Conservation (phyloP, 2,329 filamentous ascomycete species). For the Pseudogymnoascus sp. region DNA sequence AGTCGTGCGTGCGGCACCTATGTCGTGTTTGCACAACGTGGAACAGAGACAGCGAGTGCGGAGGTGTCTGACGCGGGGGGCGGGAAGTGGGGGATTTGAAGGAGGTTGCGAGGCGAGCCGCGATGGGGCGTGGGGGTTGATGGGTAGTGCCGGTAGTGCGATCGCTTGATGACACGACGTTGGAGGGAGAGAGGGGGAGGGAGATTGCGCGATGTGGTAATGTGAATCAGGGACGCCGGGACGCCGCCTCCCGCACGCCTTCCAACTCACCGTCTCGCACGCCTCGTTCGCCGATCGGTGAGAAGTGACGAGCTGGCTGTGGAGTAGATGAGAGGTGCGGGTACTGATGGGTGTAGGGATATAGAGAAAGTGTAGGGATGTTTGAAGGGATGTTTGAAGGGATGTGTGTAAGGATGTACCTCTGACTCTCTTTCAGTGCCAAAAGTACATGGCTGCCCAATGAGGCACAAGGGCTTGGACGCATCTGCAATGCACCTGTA, state of each 20-base stretch:
- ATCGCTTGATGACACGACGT: not conserved
- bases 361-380: slow-evolving; percentile 16
- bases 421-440: no score
- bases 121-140: not conserved
- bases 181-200: not conserved
- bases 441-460: not conserved
- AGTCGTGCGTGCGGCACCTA: not conserved
- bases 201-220: not conserved
- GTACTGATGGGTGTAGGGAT: slow-evolving; percentile 14
- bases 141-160: not conserved
- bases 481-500: not conserved
- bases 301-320: slow-evolving; percentile 11
- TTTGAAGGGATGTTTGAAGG: slow-evolving; percentile 10
- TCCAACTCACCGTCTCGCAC: not conserved
- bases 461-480: slow-evolving; percentile 2
- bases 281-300: slow-evolving; percentile 1
- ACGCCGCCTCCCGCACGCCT: not conserved
- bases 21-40: not conserved
- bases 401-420: slow-evolving; percentile 11
- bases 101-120: not conserved
- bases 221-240: not conserved
- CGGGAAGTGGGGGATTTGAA: not conserved
- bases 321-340: slow-evolving; percentile 3
- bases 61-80: not conserved
- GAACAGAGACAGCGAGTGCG: not conserved